Evolutionary conservation across 83 land plant species (phyloP), one percentile per base, ranked within the genome.

Genomic region (Thuja plicata): DNA sequence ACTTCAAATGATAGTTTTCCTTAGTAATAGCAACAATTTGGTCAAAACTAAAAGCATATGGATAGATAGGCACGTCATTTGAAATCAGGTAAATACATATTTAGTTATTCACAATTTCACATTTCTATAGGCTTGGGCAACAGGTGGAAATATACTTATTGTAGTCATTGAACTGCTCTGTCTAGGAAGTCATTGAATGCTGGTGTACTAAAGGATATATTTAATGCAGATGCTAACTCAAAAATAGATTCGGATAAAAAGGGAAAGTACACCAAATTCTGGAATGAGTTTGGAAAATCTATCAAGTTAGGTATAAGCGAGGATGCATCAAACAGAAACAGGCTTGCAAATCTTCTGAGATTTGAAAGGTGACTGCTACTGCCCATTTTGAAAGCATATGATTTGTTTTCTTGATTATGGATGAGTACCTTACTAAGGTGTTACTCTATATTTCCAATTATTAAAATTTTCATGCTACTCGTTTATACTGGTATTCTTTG

Each of bases 201-300:
- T 52, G 27, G 52, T 50, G 62, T 19, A 30, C 86, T 84, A 34
- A 84, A 15, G 38, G 30, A 85, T 34, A 24, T 12, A 27, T 79
- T 90, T 37, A 30, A 7, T 88, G 38, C 38, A 55, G 55, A 62
- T 92, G 90, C 1, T 7, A 11, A 52, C 19, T 54, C 89, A 91
- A 96, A 95, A 24, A 87, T 89, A 66, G 91, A 92, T 30, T 90
- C 90, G 88, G 97, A 97, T 87, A 98, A 98, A 90, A 94, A 94
- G 85, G 99, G 99, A 24, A 94, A 96, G 87, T 98, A 98, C 88
- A 90, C 96, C 12, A 94, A 94, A 30, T 98, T 98, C 91, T 98
- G 99, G 99, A 98, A 97, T 76, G 98, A 98, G 87, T 98, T 97
- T 94, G 99, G 99, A 35, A 98, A 98, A 86, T 95, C 99, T 9